Evolutionary conservation across 1,139 yeast genomes (phyloP).

Genomic region (Casaregolazyma lundiana): DNA sequence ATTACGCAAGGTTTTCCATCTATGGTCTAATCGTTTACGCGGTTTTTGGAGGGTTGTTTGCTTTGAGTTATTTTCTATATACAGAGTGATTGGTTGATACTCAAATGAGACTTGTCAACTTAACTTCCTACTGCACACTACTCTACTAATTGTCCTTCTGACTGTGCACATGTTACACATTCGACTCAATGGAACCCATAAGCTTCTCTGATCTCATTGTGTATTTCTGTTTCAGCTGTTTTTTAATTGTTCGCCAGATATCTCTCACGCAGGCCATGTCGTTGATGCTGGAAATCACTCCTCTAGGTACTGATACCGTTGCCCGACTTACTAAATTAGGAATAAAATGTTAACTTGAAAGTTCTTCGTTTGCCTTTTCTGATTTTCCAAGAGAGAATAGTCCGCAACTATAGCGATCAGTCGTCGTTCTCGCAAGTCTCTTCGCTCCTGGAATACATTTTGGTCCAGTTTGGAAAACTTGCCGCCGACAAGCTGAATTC

Average conservation of each 20-base stretch:
- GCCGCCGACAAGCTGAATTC: conserved; percentile 20
- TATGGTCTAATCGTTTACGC: background rate
- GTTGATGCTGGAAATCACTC: background rate
- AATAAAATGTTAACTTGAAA: background rate
- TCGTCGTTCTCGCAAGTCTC: conserved; percentile 25
- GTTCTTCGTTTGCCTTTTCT: conserved; percentile 20
- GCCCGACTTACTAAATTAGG: background rate
- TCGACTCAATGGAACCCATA: background rate
- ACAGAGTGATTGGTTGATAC: background rate
- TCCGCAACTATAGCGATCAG: conserved; percentile 24
- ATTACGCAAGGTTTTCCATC: conserved; percentile 5
- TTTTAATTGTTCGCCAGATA: background rate
- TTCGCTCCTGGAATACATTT: conserved; percentile 25
- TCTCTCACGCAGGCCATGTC: background rate
- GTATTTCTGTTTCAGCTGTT: background rate
- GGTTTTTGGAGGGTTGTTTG: conserved; percentile 1
- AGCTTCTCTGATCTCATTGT: background rate
- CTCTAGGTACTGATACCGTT: background rate
- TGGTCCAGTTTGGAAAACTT: conserved; percentile 24
- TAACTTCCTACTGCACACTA: no score
- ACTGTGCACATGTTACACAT: no score
- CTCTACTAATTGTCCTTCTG: no score
- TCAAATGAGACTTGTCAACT: background rate
- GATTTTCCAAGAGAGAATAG: conserved; percentile 19
- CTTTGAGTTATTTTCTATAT: background rate